Base-by-base conservation (phyloP, 139 green algal species). In the Tetradesmus lagerheimii region DNA sequence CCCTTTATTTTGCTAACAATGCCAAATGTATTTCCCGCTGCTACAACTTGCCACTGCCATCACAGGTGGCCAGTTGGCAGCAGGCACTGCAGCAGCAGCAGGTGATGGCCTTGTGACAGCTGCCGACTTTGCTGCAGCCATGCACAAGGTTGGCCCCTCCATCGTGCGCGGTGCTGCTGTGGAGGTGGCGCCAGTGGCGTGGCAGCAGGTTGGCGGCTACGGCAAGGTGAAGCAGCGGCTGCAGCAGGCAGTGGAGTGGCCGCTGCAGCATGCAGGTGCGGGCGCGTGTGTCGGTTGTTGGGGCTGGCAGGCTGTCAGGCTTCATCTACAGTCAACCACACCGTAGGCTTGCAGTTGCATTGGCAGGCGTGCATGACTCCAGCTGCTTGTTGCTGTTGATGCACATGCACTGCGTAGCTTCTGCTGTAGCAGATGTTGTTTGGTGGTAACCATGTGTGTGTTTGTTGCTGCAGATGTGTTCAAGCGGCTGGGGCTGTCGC, bases 221-320 rank as follows among this genome's bases (percentile, higher is more conserved):
- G 83, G 93, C 0, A 88, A 94, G 0, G 93, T 98, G 15, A 99
- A 99, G 93, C 83, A 86, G 47, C 91, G 93, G 64, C 93, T 99
- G 79, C 89, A 91, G 75, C 96, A 98, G 89, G 95, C 94, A 15
- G 95, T 97, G 66, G 95, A 97, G 82, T 99, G 97, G 97, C 97
- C 97, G 18, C 90, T 99, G 71, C 76, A 88, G 74, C 94, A 97
- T 81, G 83, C 92, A 25, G 74, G 83, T 88, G 64, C 4, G 37
- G 25, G n/a, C n/a, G n/a, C n/a, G n/a, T n/a, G n/a, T n/a, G n/a
- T n/a, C n/a, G n/a, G n/a, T n/a, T n/a, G n/a, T n/a, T n/a, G n/a
- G 4, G 2, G 76, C 29, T 77, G 66, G 31, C 31, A 27, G 15
- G 8, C 34, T 23, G 31, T 15, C 34, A 43, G 74, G 31, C 0